Evolutionary conservation across 2,329 filamentous ascomycete species (phyloP).

Genomic region (Aspergillus pseudonomiae): DNA sequence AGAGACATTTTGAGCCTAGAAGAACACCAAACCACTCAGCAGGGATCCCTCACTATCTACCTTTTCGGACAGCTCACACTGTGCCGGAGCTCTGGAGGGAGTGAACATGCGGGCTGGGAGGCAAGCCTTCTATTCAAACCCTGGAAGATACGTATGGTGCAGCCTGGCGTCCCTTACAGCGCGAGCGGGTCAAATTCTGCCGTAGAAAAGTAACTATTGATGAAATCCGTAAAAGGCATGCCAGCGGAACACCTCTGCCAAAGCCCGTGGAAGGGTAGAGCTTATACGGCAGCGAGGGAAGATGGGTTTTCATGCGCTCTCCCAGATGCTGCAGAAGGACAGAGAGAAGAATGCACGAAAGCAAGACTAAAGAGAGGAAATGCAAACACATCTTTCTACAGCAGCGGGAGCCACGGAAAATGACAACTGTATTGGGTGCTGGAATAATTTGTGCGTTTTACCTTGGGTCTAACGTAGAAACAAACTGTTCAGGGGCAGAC

Average conservation of each 20-base stretch:
- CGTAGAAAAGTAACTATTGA: slow-evolving; percentile 2
- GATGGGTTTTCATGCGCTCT: slow-evolving; percentile 1
- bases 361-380: slow-evolving; percentile 1
- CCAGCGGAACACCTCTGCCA: neutral
- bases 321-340: too few species aligned
- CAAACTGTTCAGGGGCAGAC: too few species aligned
- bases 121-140: slow-evolving; percentile 2
- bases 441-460: too few species aligned
- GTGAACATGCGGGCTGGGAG: slow-evolving; percentile 2
- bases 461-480: too few species aligned
- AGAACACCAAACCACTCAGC: neutral
- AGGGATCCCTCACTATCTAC: slow-evolving; percentile 1
- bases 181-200: slow-evolving; percentile 6
- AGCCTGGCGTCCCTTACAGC: slow-evolving; percentile 1
- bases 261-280: slow-evolving; percentile 1
- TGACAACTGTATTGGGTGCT: too few species aligned
- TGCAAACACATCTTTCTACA: neutral
- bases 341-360: too few species aligned
- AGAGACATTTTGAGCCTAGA: neutral
- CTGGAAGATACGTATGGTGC: slow-evolving; percentile 2
- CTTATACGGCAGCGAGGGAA: slow-evolving; percentile 3
- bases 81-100: slow-evolving; percentile 4
- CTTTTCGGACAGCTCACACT: slow-evolving; percentile 2
- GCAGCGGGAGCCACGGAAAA: too few species aligned
- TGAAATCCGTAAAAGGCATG: slow-evolving; percentile 1